A percentile compares a stretch with the other conserved stretches of the same genome.
These are phyloP conservation scores for Tolypocladium endophyticum DNA, from an alignment of 2,329 filamentous ascomycete species.

Conservation along the genomic window DNA sequence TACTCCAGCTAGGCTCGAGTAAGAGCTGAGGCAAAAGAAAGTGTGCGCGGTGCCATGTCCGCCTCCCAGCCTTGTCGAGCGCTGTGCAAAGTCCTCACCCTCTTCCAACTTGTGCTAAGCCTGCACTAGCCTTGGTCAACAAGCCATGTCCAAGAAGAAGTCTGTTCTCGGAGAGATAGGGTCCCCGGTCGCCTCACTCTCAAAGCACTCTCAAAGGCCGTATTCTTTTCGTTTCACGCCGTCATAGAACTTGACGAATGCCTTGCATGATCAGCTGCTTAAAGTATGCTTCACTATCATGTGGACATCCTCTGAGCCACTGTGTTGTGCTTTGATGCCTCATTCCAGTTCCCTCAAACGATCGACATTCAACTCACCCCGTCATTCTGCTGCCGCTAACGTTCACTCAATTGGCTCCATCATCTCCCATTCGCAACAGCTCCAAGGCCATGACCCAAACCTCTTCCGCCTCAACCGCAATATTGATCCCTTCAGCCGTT, in stretches of 20 bases:
- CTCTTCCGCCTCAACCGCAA: constrained; percentile 12
- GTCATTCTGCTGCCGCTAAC: background rate
- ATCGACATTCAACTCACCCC: background rate
- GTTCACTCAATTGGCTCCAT: background rate
- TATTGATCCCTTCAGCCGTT: constrained; percentile 1
- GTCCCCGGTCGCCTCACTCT: background rate
- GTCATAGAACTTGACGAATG: background rate
- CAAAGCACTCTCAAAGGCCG: background rate
- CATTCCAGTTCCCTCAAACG: background rate
- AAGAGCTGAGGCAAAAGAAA: background rate
- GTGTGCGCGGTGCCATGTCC: background rate
- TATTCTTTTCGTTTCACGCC: background rate
- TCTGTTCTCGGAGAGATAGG: background rate
- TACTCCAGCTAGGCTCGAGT: background rate
- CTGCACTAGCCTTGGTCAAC: too few species aligned
- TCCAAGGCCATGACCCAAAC: constrained; percentile 21
- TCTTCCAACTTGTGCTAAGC: too few species aligned
- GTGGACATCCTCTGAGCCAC: background rate
- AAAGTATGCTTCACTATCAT: background rate
- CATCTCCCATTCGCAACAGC: constrained; percentile 14
- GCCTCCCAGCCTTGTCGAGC: too few species aligned
- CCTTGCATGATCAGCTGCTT: background rate
- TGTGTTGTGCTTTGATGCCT: background rate
- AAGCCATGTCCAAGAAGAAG: too few species aligned
- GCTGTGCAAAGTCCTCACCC: too few species aligned